phyloP scores from a whole-genome alignment of 1,284 basidiomycete species.

The Limonomyces culmigenus region DNA sequence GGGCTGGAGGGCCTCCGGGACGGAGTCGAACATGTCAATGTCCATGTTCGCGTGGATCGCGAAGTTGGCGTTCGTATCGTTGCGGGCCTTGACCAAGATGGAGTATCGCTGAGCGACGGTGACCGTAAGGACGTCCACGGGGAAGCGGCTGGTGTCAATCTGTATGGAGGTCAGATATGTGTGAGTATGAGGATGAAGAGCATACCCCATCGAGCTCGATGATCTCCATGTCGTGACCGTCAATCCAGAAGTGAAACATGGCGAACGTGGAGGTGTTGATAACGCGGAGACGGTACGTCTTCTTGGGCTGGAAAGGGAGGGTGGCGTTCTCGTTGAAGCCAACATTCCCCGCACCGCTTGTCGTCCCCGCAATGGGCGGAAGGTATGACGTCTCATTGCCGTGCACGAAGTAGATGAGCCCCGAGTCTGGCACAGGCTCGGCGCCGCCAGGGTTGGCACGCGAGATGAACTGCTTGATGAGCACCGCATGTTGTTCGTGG shows the following conservation, averaged over 20 bases:
- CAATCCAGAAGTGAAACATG: slow-evolving; percentile 78
- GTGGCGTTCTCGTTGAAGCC: slow-evolving; percentile 82
- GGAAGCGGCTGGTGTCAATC: slow-evolving; percentile 63
- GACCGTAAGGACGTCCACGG: slow-evolving; percentile 54
- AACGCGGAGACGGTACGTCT: slow-evolving; percentile 47
- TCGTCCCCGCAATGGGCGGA: slow-evolving; percentile 32
- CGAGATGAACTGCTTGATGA: slow-evolving; percentile 60
- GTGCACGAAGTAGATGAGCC: slow-evolving; percentile 70
- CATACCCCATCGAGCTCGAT: slow-evolving; percentile 80
- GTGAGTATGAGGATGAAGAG: slow-evolving; percentile 5
- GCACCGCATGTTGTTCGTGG: slow-evolving; percentile 51
- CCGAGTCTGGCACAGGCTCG: slow-evolving; percentile 79
- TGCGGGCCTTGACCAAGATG: slow-evolving; percentile 77
- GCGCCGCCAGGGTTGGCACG: slow-evolving; percentile 67
- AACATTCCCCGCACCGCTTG: slow-evolving; percentile 30
- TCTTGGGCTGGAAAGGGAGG: slow-evolving; percentile 50
- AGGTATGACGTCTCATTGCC: slow-evolving; percentile 50
- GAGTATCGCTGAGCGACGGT: slow-evolving; percentile 91
- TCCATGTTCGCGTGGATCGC: slow-evolving; percentile 86
- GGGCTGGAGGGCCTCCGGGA: slow-evolving; percentile 55
- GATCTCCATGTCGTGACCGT: slow-evolving; percentile 81
- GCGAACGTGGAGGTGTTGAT: slow-evolving; percentile 65
- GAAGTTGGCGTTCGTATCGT: slow-evolving; percentile 75
- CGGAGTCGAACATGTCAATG: slow-evolving; percentile 67
- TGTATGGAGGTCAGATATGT: slow-evolving; percentile 10